Conservation (phyloP, 2,329 filamentous ascomycete genomes). For the Fusarium acutatum region DNA sequence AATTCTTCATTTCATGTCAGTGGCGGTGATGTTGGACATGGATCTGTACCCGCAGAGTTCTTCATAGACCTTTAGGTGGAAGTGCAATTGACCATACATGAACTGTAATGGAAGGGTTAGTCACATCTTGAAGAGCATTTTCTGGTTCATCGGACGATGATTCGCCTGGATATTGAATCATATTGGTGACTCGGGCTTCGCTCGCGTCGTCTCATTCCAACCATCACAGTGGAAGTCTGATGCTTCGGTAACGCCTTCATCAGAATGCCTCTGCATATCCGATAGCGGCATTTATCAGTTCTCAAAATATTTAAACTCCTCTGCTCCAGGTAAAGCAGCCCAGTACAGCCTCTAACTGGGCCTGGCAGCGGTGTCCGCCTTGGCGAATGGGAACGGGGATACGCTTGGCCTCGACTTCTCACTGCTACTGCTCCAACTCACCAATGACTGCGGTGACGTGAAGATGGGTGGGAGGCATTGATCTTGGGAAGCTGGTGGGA, state of each 20-base stretch:
- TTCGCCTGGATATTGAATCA: too few relatives aligned
- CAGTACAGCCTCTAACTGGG: neutral
- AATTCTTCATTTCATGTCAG: neutral
- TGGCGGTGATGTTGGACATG: too few relatives aligned
- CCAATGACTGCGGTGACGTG: neutral
- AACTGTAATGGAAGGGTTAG: neutral
- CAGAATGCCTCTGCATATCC: neutral
- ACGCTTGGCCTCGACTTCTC: neutral
- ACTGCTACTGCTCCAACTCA: neutral
- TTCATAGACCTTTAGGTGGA: neutral
- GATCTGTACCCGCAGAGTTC: neutral
- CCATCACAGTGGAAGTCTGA: neutral
- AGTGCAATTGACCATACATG: too few relatives aligned
- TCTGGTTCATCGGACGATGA: neutral
- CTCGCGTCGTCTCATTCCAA: neutral
- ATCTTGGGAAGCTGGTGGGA: neutral
- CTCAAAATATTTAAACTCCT: accelerated
- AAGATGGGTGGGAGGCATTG: neutral
- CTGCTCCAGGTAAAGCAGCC: neutral
- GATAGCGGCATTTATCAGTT: too few relatives aligned
- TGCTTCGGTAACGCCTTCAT: neutral
- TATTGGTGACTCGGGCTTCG: neutral
- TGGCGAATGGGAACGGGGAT: too few relatives aligned
- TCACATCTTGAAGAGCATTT: accelerated
- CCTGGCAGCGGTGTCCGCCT: neutral